phyloP scores from a whole-genome alignment of 2,329 filamentous ascomycete genomes.

The Nemania sp. region DNA sequence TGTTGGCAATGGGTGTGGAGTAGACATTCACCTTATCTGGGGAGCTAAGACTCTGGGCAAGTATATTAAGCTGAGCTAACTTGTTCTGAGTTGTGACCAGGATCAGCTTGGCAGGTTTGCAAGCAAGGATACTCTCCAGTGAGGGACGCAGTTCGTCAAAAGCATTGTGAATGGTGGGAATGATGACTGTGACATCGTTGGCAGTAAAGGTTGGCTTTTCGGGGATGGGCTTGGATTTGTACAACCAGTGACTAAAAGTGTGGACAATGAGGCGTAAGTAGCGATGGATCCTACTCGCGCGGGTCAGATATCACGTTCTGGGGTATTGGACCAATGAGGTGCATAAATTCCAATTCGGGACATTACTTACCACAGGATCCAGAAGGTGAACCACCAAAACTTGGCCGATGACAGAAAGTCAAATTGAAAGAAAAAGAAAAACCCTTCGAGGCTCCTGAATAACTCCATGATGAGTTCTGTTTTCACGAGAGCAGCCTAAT shows the following conservation, averaged over 20 bases:
- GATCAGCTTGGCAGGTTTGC: slow-evolving; percentile 78
- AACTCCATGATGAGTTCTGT: slow-evolving; percentile 41
- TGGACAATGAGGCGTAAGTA: slow-evolving; percentile 90
- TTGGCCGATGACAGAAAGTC: slow-evolving; percentile 58
- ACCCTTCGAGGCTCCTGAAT: slow-evolving; percentile 34
- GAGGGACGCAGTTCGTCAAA: slow-evolving; percentile 87
- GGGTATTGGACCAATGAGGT: slow-evolving; percentile 42
- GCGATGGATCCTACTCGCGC: slow-evolving; percentile 77
- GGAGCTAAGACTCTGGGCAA: slow-evolving; percentile 70
- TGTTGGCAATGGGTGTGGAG: slow-evolving; percentile 88
- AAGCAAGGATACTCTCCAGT: slow-evolving; percentile 79
- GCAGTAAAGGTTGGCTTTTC: slow-evolving; percentile 82
- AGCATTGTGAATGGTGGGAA: slow-evolving; percentile 89
- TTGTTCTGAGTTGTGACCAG: slow-evolving; percentile 90
- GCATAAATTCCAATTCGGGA: slow-evolving; percentile 11
- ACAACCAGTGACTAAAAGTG: slow-evolving; percentile 85
- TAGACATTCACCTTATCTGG: slow-evolving; percentile 76
- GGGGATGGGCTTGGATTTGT: slow-evolving; percentile 86
- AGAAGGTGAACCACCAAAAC: slow-evolving; percentile 58
- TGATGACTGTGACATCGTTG: slow-evolving; percentile 91
- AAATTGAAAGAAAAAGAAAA: slow-evolving; percentile 46
- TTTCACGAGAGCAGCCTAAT: neutral
- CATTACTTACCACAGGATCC: slow-evolving; percentile 2
- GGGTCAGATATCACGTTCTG: slow-evolving; percentile 42
- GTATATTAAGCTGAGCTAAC: slow-evolving; percentile 73